phyloP scores from a whole-genome alignment of 768 basidiomycete genomes.

The Mycena vitilis region DNA sequence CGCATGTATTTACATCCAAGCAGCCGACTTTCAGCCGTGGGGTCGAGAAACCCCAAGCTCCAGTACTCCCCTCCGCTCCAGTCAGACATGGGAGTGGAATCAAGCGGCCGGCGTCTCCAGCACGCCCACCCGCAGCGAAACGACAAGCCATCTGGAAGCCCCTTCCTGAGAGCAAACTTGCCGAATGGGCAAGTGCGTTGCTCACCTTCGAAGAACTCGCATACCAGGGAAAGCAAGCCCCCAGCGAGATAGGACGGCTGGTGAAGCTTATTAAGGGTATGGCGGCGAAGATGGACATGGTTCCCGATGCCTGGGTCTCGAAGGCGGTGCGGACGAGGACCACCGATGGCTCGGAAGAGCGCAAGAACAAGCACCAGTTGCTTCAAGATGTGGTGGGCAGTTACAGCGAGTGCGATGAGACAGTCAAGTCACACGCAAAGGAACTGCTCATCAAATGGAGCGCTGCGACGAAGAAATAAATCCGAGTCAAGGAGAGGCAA shows the following conservation, averaged over 20 bases:
- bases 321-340: neutral
- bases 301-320: constrained; percentile 17
- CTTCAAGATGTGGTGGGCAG: constrained; percentile 1
- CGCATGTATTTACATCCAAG: neutral
- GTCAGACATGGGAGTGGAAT: no score
- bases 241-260: constrained; percentile 1
- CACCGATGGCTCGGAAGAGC: neutral
- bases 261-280: neutral
- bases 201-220: constrained; percentile 3
- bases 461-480: neutral
- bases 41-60: constrained; percentile 4
- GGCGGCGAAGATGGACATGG: neutral
- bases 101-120: no score
- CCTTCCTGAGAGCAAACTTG: neutral
- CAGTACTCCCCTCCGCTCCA: neutral
- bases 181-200: constrained; percentile 7
- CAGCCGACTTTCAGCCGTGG: constrained; percentile 8
- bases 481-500: neutral
- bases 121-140: neutral
- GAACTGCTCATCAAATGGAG: constrained; percentile 11
- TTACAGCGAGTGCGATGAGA: neutral
- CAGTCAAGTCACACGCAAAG: neutral
- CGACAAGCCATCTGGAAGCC: constrained; percentile 2
- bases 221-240: constrained; percentile 10
- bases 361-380: constrained; percentile 20